A percentile compares a stretch with the other conserved stretches of the same genome.
Conservation (phyloP, 1,139 yeast genomes). For the Geotrichum fermentans region DNA sequence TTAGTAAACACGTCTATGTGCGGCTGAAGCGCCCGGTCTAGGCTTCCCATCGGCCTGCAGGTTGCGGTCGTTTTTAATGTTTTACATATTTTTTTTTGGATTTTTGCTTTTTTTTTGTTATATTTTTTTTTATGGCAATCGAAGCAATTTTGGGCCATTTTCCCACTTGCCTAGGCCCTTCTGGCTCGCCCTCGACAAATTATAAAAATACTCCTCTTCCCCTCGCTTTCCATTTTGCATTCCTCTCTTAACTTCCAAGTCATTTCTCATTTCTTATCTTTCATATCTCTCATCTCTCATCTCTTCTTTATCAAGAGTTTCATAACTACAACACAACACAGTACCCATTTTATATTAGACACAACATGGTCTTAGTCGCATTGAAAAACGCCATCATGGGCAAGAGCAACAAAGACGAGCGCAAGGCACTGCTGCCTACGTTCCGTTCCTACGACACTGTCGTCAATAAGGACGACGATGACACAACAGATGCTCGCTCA, state of each 20-base stretch:
- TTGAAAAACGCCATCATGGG: slow-evolving; percentile 35
- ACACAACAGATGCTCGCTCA: slow-evolving; percentile 19
- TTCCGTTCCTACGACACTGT: slow-evolving; percentile 27
- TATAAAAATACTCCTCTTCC: not conserved
- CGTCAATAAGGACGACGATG: slow-evolving; percentile 20
- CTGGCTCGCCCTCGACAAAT: too few species aligned
- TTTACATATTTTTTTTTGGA: not conserved
- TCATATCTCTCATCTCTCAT: not conserved
- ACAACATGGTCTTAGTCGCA: slow-evolving; percentile 34
- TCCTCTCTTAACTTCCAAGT: not conserved
- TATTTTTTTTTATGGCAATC: not conserved
- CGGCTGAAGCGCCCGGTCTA: not conserved
- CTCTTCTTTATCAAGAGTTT: not conserved
- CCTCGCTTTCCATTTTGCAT: not conserved
- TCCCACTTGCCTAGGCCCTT: too few species aligned
- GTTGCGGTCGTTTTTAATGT: too few species aligned
- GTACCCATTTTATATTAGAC: not conserved
- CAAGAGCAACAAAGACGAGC: slow-evolving; percentile 19
- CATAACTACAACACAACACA: not conserved
- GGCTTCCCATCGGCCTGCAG: too few species aligned
- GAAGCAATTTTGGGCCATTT: not conserved
- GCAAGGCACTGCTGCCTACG: slow-evolving; percentile 33
- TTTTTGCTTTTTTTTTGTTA: not conserved
- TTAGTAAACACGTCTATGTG: not conserved
- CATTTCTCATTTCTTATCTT: not conserved